Percentiles rank a stretch among this genome's conserved stretches.
Evolutionary conservation across 441 rosid genomes (phyloP).

Genomic region (Jatropha podagrica): DNA sequence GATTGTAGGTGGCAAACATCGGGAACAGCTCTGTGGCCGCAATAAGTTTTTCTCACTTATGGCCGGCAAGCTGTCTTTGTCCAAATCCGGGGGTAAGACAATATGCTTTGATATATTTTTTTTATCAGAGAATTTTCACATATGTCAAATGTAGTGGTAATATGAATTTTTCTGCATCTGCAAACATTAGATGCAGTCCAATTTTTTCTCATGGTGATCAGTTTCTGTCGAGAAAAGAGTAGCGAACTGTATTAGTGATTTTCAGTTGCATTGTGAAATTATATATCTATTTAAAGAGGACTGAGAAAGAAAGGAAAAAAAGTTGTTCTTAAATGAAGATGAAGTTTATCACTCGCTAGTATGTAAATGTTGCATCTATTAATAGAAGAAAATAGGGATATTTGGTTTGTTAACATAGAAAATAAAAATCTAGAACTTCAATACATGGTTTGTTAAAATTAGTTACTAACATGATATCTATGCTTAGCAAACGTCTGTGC

Average conservation of each 20-base stretch:
- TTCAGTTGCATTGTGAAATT: background rate
- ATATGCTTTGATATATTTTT: background rate
- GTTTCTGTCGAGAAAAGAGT: background rate
- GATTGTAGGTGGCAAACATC: constrained; percentile 34
- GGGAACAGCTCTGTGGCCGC: constrained; percentile 30
- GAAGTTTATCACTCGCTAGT: background rate
- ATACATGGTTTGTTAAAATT: background rate
- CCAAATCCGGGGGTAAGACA: constrained; percentile 41
- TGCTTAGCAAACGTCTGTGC: background rate
- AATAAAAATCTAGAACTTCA: background rate
- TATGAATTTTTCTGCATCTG: background rate
- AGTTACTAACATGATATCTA: background rate
- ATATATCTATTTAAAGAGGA: background rate
- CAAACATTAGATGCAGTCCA: background rate
- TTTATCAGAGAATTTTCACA: background rate
- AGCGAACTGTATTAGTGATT: background rate
- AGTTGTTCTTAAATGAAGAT: background rate
- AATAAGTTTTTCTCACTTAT: constrained; percentile 40
- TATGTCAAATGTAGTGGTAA: background rate
- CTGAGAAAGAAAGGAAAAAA: background rate
- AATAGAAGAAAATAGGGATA: background rate
- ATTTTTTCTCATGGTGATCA: background rate
- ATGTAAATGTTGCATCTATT: background rate
- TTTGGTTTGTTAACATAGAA: background rate
- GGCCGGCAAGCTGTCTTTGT: constrained; percentile 34